Base-by-base conservation (phyloP, 768 basidiomycete genomes). In the Polyporus arcularius region DNA sequence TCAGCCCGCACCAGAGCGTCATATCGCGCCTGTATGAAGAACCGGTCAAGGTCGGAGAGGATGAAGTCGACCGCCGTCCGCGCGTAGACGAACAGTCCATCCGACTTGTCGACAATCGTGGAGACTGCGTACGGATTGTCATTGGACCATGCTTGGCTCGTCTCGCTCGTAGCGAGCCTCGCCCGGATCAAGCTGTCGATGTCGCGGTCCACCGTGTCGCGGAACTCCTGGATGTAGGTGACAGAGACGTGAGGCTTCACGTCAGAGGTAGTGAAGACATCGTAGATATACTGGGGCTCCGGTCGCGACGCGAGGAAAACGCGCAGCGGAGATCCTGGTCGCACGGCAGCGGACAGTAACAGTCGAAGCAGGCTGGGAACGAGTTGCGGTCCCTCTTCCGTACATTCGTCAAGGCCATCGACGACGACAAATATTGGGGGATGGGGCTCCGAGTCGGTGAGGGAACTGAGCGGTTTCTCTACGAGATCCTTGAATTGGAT, bases 371-470 rank as follows among this genome's bases (percentile, higher is more conserved):
- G 16, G 4, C 18, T 21, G 11, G 45, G 52, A 2, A 58, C 46
- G n/a, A 30, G 56, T 31, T 55, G 42, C 18, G 35, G 41, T 9
- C 60, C 50, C 40, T 53, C 41, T 8, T 61, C 69, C 9, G 52
- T 43, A 52, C 75, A 71, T 66, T 78, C 75, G 61, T 78, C 75
- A 28, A 78, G 61, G 3, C 69, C 76, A 58, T 78, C 77, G 16
- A 78, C 64, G 49, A 76, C 67, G 49, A 77, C 62, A 11, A 77
- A 42, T 21, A 73, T 31, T 15, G 56, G 59, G 4, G 43, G 15
- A 8, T 28, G 39, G 7, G 26, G 4, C 18, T 9, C n/a, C n/a
- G n/a, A n/a, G n/a, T n/a, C 8, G 5, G 42, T 18, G 14, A 47
- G 8, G n/a, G 26, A 28, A 0, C 30, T 45, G 12, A 65, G 50